Base-by-base conservation (phyloP, 441 rosid genomes). In the Syzygium malaccense region DNA sequence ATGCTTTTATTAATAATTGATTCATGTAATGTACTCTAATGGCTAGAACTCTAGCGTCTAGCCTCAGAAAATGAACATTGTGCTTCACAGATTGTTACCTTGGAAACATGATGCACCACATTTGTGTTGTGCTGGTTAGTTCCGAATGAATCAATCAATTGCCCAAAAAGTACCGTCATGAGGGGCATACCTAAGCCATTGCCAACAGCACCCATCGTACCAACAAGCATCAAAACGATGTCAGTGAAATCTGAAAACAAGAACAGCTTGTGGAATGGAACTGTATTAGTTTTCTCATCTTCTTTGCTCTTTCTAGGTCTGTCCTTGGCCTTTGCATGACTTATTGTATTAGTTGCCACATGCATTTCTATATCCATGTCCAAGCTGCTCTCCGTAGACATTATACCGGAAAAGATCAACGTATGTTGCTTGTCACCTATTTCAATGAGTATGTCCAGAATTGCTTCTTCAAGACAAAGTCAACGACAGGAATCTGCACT, bases 101-200 rank as follows among this genome's bases (percentile, higher is more conserved):
- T 88, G 26, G 90, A 88, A 41, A 75, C 87, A 55, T 13, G 30
- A 75, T 66, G 85, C 25, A 86, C 86, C 20, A 75, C 51, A 41
- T 85, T 45, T 45, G n/a, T 57, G 86, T 30, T 55, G 68, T 56
- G 49, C 51, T 55, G 68, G 71, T 58, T 88, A n/a, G 26, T 66
- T 55, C 90, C 88, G 23, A 88, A 86, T 8, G 90, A 88, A 78
- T 88, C 28, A 12, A 75, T 55, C 57, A 88, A 5, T 85, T 86
- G 87, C 48, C 90, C 88, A 20, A 86, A 88, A 41, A 88, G 56
- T 51, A 86, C 54, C 1, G 88, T 86, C 90, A 86, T 86, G 33
- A 88, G 26, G 56, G 90, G 90, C 86, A 88, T 14, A 48, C 71
- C 79, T 49, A 85, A 41, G 54, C 90, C 90, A 78, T 88, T 88